phyloP scores from a whole-genome alignment of 805 yeast species.

The Saturnispora sanitii region DNA sequence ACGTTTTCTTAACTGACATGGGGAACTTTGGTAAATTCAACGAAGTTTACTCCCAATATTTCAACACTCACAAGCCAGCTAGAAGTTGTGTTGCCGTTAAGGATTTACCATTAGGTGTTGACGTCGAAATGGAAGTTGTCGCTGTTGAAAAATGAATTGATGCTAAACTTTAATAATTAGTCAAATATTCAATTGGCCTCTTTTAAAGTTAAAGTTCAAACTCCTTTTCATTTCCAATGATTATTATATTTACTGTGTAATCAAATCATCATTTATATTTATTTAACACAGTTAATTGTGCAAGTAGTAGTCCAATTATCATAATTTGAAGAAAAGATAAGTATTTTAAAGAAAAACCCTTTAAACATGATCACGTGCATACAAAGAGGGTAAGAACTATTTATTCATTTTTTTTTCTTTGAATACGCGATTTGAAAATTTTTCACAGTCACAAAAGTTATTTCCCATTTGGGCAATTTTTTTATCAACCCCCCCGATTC shows the following conservation, averaged over 20 bases:
- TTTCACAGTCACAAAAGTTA: conserved; percentile 1
- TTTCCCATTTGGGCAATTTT: not conserved
- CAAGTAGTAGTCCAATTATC: no score
- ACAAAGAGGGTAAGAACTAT: not conserved
- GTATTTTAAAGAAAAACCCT: no score
- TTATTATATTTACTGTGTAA: no score
- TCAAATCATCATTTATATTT: no score
- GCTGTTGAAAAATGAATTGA: conserved; percentile 77
- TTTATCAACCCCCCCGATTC: not conserved
- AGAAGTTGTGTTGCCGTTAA: conserved; percentile 97
- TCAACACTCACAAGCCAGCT: conserved; percentile 78
- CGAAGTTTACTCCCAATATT: conserved; percentile 71
- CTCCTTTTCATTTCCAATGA: no score
- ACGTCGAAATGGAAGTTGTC: conserved; percentile 84
- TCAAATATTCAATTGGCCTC: no score
- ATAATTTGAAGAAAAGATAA: no score
- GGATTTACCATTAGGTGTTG: conserved; percentile 80
- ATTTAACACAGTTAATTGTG: no score
- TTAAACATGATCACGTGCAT: no score
- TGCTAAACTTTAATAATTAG: no score
- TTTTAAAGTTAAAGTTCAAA: no score
- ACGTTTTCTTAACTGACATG: conserved; percentile 88
- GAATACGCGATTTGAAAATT: not conserved
- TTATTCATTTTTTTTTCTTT: not conserved
- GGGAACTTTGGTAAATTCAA: conserved; percentile 76